Evolutionary conservation across 1,139 yeast genomes (phyloP), one percentile per base, ranked within the genome.

Genomic region (Yamadazyma triangularis): DNA sequence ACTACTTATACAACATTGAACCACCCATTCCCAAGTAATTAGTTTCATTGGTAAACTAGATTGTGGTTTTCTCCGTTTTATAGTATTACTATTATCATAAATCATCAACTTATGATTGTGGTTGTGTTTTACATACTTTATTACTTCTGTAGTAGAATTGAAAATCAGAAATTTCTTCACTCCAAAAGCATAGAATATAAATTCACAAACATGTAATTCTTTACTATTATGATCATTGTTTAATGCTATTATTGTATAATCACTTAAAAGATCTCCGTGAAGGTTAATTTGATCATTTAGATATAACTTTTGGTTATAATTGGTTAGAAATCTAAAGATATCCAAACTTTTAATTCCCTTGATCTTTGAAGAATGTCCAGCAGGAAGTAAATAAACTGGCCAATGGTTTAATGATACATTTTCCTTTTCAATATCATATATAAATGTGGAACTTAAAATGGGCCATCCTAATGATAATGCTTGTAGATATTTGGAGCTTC

Each of bases 401-500:
- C 89, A 77, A 16, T 53, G 43, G 8, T 46, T 40, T 3, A 61
- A 48, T 11, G 38, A 32, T 0, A 35, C 23, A 0, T 40, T 33
- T 24, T 54, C 50, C 3, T 44, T 41, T 1, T 73, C 45, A 34
- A 83, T 70, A 39, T 79, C 82, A n/a, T 58, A 53, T 8, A 89
- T 63, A 43, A 73, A 88, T 10, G 60, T 53, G 38, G 73, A 71
- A 3, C 86, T 77, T 20, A 89, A 48, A 13, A 87, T 73, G 1
- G 97, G 97, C 95, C 95, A 87, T 2, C 94, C 93, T 26, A 88
- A 53, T 0, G 94, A 87, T n/a, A 88, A 57, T 1, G 85, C 78
- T 48, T 87, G 94, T n/a, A 88, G 54, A 48, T 83, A 89, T 48
- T 87, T 87, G 13, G 81, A 71, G 33, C 87, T 84, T 26, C 95